Evolutionary conservation across 2,329 filamentous ascomycete genomes (phyloP), one percentile per base, ranked within the genome.

Genomic region (Ustilaginoidea virens): DNA sequence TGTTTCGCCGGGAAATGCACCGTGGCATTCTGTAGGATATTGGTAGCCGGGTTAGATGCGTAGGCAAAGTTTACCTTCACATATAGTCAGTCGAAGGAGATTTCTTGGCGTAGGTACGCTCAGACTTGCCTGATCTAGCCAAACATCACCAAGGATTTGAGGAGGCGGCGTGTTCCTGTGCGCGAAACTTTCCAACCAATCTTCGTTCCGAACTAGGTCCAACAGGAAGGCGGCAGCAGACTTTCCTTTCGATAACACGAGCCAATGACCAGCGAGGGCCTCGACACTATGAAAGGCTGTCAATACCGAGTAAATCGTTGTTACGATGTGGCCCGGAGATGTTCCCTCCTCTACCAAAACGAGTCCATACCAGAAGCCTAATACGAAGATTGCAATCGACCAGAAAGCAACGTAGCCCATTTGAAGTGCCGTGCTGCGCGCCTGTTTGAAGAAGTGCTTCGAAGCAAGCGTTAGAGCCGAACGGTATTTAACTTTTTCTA

Each of bases 361-460:
- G 17, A 77, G 68, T 0, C 85, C 86, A 41, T 86, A 92, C 71
- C 81, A 93, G 44, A 96, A 94, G 0, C 85, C 86, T 33, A 85
- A 68, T 0, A 92, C 76, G 39, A 96, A 94, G 47, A 94, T 74
- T 2, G 62, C 63, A 4, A 83, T 66, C 17, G 78, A 74, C 57
- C 85, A 74, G 39, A 92, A 69, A 26, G 77, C 74, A 29, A 81
- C 64, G 27, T 79, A 68, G 0, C 74, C 75, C 44, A 80, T 73
- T 44, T 93, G 85, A 3, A 74, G 47, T 1, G 80, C 73, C 38
- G 74, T 80, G 11, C 71, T 63, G 25, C 69, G 62, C 1, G 78
- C 78, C 45, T 87, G 80, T 11, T 66, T 55, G 8, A 73, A 54
- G 39, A 83, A 92, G 29, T 68, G 64, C 2, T 48, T 51, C 14